Evolutionary conservation across 208 protist genomes (phyloP).

Genomic region (Novymonas esmeraldas): DNA sequence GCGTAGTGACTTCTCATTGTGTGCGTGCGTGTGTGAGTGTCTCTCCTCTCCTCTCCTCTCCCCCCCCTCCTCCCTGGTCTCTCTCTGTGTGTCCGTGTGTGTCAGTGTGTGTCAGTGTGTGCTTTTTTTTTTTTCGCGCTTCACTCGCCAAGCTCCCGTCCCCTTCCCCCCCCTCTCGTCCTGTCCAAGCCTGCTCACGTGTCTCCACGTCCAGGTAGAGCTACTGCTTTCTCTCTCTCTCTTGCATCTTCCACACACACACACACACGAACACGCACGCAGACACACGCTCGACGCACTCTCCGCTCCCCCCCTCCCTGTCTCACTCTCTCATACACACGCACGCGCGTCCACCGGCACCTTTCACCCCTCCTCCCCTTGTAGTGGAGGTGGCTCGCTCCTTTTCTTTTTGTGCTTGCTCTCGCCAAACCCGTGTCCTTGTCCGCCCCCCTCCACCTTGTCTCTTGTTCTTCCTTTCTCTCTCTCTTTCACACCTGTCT

Average conservation of each 20-base stretch:
- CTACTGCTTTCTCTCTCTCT: too few relatives aligned
- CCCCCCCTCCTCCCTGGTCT: neutral
- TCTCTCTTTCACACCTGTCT: neutral
- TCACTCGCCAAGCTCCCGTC: neutral
- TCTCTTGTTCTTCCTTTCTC: neutral
- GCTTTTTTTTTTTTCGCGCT: neutral
- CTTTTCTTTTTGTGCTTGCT: too few relatives aligned
- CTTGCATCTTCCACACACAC: neutral
- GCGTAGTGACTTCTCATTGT: neutral
- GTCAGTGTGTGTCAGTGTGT: slow-evolving; percentile 7
- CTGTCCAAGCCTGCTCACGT: too few relatives aligned
- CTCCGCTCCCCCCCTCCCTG: too few relatives aligned
- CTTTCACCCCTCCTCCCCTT: too few relatives aligned
- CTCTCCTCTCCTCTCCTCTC: neutral
- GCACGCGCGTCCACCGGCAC: too few relatives aligned
- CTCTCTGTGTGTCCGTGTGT: neutral
- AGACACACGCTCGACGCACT: neutral
- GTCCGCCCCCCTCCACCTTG: neutral
- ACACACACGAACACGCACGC: neutral
- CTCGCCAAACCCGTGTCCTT: too few relatives aligned
- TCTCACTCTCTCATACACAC: too few relatives aligned
- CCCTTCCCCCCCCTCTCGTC: neutral
- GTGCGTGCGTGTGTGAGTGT: neutral
- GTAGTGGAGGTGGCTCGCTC: too few relatives aligned
- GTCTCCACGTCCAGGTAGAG: too few relatives aligned